Evolutionary conservation across 306 rosid species (phyloP).

Genomic region (Quercus variabilis): DNA sequence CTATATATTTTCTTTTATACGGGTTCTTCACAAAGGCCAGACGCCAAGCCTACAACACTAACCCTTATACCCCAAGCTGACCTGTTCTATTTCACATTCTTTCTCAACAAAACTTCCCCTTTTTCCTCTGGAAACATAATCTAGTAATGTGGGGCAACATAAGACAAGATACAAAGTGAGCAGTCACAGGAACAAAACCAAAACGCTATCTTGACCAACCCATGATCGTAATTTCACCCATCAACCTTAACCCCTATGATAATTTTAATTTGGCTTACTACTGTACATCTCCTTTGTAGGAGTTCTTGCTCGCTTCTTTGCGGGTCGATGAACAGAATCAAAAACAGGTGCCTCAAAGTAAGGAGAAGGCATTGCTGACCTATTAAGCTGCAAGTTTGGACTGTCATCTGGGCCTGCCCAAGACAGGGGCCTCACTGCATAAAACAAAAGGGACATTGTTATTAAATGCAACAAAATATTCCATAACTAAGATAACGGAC

Average conservation of each 20-base stretch:
- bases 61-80: neutral
- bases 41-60: neutral
- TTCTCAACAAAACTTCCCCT: constrained; percentile 3
- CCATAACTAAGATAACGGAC: neutral
- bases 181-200: neutral
- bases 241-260: constrained; percentile 17
- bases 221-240: neutral
- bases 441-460: neutral
- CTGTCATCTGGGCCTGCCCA: constrained; percentile 48
- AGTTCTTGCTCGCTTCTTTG: constrained; percentile 57
- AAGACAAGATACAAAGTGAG: neutral
- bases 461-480: neutral
- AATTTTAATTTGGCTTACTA: constrained; percentile 14
- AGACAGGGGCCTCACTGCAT: constrained; percentile 63
- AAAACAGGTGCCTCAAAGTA: constrained; percentile 16
- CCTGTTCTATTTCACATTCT: neutral
- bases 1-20: neutral
- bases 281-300: constrained; percentile 15
- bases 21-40: neutral
- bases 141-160: neutral
- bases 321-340: constrained; percentile 41
- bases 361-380: constrained; percentile 16
- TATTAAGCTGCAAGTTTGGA: constrained; percentile 26
- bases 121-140: neutral
- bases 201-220: neutral